Conservation (phyloP, 805 yeast species). For the Zygosaccharomyces pseudorouxii region DNA sequence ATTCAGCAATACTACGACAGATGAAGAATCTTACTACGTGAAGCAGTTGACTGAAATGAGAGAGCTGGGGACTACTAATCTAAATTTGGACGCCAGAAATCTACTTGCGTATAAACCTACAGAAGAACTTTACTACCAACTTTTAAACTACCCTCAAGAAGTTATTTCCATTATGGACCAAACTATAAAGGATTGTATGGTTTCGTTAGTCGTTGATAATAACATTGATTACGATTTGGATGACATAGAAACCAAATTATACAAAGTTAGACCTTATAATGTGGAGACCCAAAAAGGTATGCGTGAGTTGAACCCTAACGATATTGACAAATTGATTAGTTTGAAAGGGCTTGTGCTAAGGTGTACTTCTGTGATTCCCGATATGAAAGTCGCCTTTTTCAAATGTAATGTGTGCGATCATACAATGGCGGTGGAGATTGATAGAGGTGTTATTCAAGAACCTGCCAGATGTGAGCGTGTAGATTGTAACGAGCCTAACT, state of each 20-base stretch:
- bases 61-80: conserved; percentile 70
- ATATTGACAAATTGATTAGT: conserved; percentile 87
- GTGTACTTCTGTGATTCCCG: conserved; percentile 89
- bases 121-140: conserved; percentile 73
- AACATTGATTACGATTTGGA: conserved; percentile 47
- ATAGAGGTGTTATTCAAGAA: conserved; percentile 89
- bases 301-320: conserved; percentile 91
- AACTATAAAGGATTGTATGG: conserved; percentile 83
- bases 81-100: conserved; percentile 81
- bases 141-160: conserved; percentile 92
- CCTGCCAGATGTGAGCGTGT: conserved; percentile 91
- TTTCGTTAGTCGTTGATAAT: conserved; percentile 60
- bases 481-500: conserved; percentile 72
- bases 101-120: conserved; percentile 71
- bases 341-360: conserved; percentile 88
- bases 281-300: conserved; percentile 70
- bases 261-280: conserved; percentile 86
- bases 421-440: conserved; percentile 85
- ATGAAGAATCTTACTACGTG: conserved; percentile 70
- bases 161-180: conserved; percentile 98
- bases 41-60: conserved; percentile 70
- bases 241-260: conserved; percentile 74
- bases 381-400: conserved; percentile 96
- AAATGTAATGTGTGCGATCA: conserved; percentile 94
- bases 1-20: conserved; percentile 45